Conservation (phyloP, 179 eudicot species). For the Nepenthes alata region DNA sequence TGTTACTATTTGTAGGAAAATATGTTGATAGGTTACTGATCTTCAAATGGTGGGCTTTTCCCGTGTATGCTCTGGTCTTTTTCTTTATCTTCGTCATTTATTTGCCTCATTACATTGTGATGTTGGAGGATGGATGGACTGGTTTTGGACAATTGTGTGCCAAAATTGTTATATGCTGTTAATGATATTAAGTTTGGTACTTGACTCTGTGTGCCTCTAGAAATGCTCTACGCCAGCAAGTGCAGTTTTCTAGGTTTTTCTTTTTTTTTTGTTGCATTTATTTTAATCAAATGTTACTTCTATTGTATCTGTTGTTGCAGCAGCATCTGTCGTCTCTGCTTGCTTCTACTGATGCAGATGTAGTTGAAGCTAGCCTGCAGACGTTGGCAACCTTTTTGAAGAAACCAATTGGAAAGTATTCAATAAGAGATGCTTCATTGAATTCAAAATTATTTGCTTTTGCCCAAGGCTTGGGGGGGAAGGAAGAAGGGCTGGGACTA, state of each 20-base stretch:
- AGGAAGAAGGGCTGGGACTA: conserved; percentile 95
- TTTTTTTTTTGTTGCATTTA: too few relatives aligned
- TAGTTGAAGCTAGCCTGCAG: conserved; percentile 92
- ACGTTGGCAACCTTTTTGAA: conserved; percentile 82
- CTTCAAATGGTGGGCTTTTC: neutral
- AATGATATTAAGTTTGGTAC: neutral
- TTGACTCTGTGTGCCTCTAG: neutral
- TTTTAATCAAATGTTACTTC: too few relatives aligned
- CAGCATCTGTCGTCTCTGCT: conserved; percentile 85
- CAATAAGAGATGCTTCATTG: conserved; percentile 68
- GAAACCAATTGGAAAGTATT: conserved; percentile 76
- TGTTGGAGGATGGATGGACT: conserved; percentile 1
- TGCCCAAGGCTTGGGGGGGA: conserved; percentile 99
- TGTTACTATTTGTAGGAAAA: neutral
- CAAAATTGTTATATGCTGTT: neutral
- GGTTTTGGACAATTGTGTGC: neutral
- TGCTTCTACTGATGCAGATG: conserved; percentile 88
- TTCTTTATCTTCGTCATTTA: neutral
- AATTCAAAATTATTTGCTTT: conserved; percentile 76
- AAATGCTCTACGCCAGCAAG: too few relatives aligned
- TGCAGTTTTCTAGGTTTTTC: too few relatives aligned
- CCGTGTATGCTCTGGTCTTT: neutral
- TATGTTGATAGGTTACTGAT: neutral
- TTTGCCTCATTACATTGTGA: neutral
- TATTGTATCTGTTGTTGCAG: conserved; percentile 24